Evolutionary conservation across 345 rosid genomes (phyloP).

Genomic region (Clarkia xantiana): DNA sequence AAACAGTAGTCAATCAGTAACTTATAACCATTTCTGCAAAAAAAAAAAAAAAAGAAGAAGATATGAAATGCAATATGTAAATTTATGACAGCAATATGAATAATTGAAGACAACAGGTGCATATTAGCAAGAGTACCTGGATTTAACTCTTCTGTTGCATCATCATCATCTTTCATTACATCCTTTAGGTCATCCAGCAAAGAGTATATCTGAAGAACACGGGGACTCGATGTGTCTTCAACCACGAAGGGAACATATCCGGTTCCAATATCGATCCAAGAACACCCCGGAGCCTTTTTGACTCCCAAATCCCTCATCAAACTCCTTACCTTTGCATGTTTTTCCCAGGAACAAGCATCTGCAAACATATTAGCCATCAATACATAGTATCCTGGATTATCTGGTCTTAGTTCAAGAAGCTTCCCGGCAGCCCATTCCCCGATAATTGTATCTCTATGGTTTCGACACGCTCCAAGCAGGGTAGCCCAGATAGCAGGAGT

Average conservation of each 20-base stretch:
- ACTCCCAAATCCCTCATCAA: constrained; percentile 57
- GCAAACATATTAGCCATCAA: constrained; percentile 68
- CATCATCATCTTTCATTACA: constrained; percentile 35
- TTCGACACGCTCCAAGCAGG: constrained; percentile 51
- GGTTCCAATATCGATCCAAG: constrained; percentile 49
- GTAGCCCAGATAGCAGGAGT: constrained; percentile 57
- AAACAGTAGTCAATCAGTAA: too few species aligned
- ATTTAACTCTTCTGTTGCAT: constrained; percentile 1
- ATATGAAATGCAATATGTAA: too few species aligned
- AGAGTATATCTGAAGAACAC: constrained; percentile 23
- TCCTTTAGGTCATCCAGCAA: constrained; percentile 50
- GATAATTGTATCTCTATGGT: constrained; percentile 35
- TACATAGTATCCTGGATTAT: constrained; percentile 56
- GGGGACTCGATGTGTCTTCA: constrained; percentile 39
- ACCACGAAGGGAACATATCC: constrained; percentile 42
- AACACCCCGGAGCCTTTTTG: constrained; percentile 57
- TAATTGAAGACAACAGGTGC: too few species aligned
- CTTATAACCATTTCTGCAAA: too few species aligned
- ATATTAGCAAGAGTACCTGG: too few species aligned
- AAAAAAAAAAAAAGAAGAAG: too few species aligned
- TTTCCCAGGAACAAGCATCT: constrained; percentile 49
- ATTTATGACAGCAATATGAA: too few species aligned
- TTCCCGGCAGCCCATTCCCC: constrained; percentile 82
- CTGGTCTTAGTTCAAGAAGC: constrained; percentile 41
- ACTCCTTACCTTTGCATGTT: constrained; percentile 54